phyloP scores from a whole-genome alignment of 306 rosid genomes.

The Malus sylvestris region DNA sequence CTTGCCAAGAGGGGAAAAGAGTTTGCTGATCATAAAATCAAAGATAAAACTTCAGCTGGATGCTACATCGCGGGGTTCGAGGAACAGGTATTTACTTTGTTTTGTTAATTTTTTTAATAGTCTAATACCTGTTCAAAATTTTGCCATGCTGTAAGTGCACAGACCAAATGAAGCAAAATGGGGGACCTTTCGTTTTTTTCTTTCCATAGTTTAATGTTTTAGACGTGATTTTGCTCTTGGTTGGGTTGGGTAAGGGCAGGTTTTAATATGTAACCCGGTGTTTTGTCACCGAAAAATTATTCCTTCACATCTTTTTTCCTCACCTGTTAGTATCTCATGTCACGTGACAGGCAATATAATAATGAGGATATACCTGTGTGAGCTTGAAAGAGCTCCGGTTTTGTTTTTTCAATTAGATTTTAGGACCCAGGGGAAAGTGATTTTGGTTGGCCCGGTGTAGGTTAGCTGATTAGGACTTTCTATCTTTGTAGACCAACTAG shows the following conservation, averaged over 20 bases:
- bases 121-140: not conserved
- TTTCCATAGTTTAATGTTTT: not conserved
- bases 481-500: conserved; percentile 10
- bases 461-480: conserved; percentile 10
- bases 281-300: no score
- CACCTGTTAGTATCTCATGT: no score
- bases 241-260: no score
- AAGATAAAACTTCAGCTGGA: no score
- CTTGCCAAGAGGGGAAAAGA: no score
- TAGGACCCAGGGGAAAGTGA: conserved; percentile 12
- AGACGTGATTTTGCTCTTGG: conserved; percentile 14
- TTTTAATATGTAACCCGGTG: no score
- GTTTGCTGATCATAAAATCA: no score
- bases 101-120: no score
- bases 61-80: no score
- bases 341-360: no score
- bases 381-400: not conserved
- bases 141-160: not conserved
- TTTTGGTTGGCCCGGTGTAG: conserved; percentile 11
- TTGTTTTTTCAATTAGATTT: not conserved
- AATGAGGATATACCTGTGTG: not conserved
- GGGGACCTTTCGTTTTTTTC: conserved; percentile 14
- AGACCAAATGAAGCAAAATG: not conserved
- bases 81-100: no score
- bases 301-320: no score